A percentile compares a stretch with the other conserved stretches of the same genome.
These are phyloP conservation scores for Paramecium pentaurelia DNA, from an alignment of 73 alveolate species.

Conservation along the genomic window DNA sequence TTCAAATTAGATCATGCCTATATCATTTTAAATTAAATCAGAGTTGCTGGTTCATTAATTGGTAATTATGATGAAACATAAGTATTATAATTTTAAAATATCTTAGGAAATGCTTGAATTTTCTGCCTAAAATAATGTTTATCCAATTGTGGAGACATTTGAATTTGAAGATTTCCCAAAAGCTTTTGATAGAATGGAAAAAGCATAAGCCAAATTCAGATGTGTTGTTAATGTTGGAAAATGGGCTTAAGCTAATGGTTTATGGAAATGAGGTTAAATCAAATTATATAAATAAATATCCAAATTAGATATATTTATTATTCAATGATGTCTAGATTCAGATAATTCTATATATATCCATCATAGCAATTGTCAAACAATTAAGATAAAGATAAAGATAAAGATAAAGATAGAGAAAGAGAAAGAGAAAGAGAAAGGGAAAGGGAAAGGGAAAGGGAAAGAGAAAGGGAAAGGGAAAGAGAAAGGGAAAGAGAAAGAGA, in stretches of 20 bases:
- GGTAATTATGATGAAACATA: constrained; percentile 1
- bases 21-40: constrained; percentile 35
- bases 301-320: background rate
- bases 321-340: too few relatives aligned
- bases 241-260: constrained; percentile 52
- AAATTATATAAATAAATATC: background rate
- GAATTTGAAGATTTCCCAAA: constrained; percentile 71
- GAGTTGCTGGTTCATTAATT: constrained; percentile 23
- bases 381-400: background rate
- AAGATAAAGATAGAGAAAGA: background rate
- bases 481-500: background rate
- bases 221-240: constrained; percentile 63
- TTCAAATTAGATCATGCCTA: constrained; percentile 24
- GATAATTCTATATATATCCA: background rate
- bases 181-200: constrained; percentile 69
- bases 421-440: background rate
- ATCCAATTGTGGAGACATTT: constrained; percentile 64
- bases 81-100: background rate
- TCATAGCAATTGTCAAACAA: background rate
- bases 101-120: constrained; percentile 59
- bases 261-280: constrained; percentile 12
- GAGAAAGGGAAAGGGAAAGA: background rate
- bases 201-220: constrained; percentile 65
- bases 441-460: background rate
- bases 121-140: constrained; percentile 59